phyloP scores from a whole-genome alignment of 768 basidiomycete species.

The Russula lepida region DNA sequence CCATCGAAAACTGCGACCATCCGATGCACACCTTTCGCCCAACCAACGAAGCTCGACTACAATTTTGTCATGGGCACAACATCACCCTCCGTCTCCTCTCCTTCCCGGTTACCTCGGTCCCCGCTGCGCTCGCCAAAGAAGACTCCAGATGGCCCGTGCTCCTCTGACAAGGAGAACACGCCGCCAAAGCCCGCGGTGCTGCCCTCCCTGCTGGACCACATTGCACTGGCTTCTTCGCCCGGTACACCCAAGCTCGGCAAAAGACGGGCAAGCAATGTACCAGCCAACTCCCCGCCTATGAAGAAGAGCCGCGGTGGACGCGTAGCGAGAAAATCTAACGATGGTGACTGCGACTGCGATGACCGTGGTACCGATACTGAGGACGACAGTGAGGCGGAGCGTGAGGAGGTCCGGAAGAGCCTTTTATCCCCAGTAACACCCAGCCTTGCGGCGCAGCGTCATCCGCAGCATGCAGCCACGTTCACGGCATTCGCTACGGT shows the following conservation, averaged over 20 bases:
- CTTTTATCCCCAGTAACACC: slow-evolving; percentile 4
- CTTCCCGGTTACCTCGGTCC: slow-evolving; percentile 15
- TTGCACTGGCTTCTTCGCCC: slow-evolving; percentile 34
- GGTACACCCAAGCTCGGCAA: slow-evolving; percentile 34
- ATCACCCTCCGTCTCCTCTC: slow-evolving; percentile 16
- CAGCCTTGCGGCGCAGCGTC: not conserved
- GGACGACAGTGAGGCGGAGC: slow-evolving; percentile 12
- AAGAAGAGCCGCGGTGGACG: slow-evolving; percentile 1
- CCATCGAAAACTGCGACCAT: slow-evolving; percentile 16
- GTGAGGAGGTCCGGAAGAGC: slow-evolving; percentile 7
- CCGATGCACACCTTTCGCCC: not conserved
- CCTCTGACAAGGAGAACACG: slow-evolving; percentile 51
- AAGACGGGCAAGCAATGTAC: slow-evolving; percentile 35
- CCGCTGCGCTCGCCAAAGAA: slow-evolving; percentile 24
- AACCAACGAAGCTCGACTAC: slow-evolving; percentile 16
- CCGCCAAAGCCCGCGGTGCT: slow-evolving; percentile 32
- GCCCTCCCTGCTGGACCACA: slow-evolving; percentile 39
- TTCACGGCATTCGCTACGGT: not conserved
- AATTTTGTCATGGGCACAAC: not conserved
- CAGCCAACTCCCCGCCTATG: slow-evolving; percentile 11
- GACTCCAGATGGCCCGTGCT: slow-evolving; percentile 16
- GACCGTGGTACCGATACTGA: not conserved
- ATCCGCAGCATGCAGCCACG: not conserved
- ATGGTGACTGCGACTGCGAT: not conserved
- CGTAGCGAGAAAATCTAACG: not conserved